phyloP scores from a whole-genome alignment of 129 eudicot species.

The Lactuca sativa region DNA sequence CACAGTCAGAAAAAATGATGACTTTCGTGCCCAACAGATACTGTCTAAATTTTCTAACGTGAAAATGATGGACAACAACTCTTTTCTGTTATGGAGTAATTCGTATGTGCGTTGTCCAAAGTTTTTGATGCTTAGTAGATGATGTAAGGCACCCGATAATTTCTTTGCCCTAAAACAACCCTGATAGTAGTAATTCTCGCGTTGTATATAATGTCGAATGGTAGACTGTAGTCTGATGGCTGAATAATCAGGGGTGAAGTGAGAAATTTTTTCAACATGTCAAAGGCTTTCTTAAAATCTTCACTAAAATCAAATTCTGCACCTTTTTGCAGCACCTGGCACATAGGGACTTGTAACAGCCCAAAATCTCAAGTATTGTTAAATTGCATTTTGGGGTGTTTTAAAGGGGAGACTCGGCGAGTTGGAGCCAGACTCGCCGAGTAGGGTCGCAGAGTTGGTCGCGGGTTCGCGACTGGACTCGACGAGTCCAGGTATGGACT shows the following conservation, averaged over 20 bases:
- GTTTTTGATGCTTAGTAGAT: slow-evolving; percentile 4
- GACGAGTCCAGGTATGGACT: no score
- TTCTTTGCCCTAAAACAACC: neutral
- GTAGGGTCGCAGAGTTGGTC: no score
- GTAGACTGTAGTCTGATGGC: neutral
- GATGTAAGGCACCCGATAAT: neutral
- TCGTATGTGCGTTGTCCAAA: neutral
- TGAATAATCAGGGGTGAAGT: neutral
- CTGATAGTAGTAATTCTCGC: neutral
- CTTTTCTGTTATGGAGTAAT: neutral
- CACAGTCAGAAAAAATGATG: neutral
- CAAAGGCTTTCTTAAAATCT: neutral
- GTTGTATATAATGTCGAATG: neutral
- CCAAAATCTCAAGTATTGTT: no score
- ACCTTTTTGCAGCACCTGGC: no score
- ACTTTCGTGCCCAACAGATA: slow-evolving; percentile 5
- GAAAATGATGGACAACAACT: neutral
- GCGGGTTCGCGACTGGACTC: no score
- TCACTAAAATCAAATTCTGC: neutral
- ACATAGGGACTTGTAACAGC: no score
- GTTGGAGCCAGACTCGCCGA: no score
- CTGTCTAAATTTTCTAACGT: neutral
- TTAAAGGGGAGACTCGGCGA: no score
- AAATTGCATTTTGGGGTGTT: no score
- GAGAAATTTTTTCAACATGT: neutral